Conservation (phyloP, 306 rosid genomes). For the Castanopsis chinensis region DNA sequence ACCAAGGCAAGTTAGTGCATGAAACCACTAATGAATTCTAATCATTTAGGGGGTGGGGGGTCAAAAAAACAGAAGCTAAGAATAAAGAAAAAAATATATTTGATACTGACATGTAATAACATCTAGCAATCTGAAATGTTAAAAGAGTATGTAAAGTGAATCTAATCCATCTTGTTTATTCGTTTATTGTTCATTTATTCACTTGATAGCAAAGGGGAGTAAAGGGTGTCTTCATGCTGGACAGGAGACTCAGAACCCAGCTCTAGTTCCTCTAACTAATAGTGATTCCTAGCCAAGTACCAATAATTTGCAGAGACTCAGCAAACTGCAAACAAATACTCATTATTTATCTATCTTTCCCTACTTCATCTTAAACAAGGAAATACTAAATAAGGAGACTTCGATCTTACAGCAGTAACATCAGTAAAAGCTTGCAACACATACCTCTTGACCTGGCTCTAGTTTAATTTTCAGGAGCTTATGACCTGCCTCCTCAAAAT, state of each 20-base stretch:
- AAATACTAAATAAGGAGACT: not conserved
- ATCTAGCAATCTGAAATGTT: not conserved
- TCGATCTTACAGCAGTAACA: not conserved
- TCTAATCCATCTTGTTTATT: not conserved
- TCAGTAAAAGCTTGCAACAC: constrained; percentile 19
- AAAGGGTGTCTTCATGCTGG: not conserved
- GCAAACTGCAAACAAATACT: not conserved
- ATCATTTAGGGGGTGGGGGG: not conserved
- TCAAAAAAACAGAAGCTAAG: not conserved
- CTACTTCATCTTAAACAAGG: not conserved
- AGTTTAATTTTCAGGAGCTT: constrained; percentile 91
- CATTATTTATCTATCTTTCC: not conserved
- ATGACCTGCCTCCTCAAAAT: constrained; percentile 99
- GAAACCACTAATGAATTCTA: not conserved
- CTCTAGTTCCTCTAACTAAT: not conserved
- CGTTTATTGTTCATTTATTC: not conserved
- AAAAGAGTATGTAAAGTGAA: not conserved
- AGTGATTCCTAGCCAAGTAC: not conserved
- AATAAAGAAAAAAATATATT: not conserved
- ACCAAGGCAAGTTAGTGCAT: not conserved
- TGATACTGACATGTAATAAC: not conserved
- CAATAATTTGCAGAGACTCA: not conserved
- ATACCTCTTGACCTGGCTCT: constrained; percentile 97
- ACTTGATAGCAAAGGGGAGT: not conserved
- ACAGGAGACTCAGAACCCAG: not conserved